Evolutionary conservation across 2,329 filamentous ascomycete species (phyloP), one percentile per base, ranked within the genome.

Genomic region (Aspergillus aculeatinus): DNA sequence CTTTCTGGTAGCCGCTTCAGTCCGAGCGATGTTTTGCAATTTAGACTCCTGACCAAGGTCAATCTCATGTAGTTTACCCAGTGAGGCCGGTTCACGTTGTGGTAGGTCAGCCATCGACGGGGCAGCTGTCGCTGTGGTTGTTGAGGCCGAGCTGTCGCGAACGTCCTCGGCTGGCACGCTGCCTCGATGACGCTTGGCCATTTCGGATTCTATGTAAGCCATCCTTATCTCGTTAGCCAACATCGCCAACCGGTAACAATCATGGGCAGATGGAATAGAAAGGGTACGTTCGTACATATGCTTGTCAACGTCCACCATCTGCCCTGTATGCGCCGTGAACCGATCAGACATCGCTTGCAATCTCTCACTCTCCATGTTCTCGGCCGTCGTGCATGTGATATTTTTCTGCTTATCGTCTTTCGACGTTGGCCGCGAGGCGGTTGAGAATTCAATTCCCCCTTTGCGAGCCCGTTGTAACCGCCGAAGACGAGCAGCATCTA

Each of bases 201-300:
- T 76, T 73, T 87, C 85, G 62, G 84, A 82, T 72, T 88, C 86
- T 89, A 89, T 83, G 78, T 84, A 89, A 67, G 81, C 82, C 79
- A 84, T 83, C 85, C 86, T 88, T 83, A 82, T 79, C 78, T 77
- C 76, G 83, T 88, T 83, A 88, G 84, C 77, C 69, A 63, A 65
- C 67, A 68, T 72, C 67, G 48, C 58, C 57, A 35, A 39, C 5
- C 6, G 39, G 33, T 5, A 60, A 16, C 21, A 57, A 55, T 47
- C 10, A 29, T 56, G 55, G 52, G 5, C 33, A 58, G 11, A 50
- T 11, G n/a, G 21, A 25, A 12, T 29, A 11, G 23, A 55, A 35
- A 35, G 44, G 51, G 50, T 39, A 55, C 57, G 52, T 57, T 80
- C 85, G 81, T 82, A 88, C 86, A 88, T 87, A 73, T 88, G 85